Evolutionary conservation across 371 early-diverging fungal genomes (phyloP).

Genomic region (Scutellospora calospora): DNA sequence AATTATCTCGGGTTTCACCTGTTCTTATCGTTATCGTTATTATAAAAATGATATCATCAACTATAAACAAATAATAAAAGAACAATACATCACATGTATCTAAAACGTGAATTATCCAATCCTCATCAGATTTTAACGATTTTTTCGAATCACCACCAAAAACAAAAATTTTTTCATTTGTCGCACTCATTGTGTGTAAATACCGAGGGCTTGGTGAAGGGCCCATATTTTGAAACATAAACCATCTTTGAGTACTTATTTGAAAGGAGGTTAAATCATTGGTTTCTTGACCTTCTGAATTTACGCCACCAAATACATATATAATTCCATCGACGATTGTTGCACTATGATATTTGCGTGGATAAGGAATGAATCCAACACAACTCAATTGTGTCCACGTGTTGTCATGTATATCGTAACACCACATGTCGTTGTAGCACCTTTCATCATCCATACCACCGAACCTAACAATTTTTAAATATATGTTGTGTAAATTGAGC

Average conservation of each 20-base stretch:
- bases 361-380: slow-evolving; percentile 68
- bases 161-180: slow-evolving; percentile 72
- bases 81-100: slow-evolving; percentile 63
- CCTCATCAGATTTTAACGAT: slow-evolving; percentile 60
- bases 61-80: not conserved
- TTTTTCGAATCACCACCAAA: slow-evolving; percentile 69
- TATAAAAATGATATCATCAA: not conserved
- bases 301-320: slow-evolving; percentile 79
- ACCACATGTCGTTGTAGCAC: slow-evolving; percentile 82
- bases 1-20: no score
- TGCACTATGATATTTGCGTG: slow-evolving; percentile 74
- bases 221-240: slow-evolving; percentile 78
- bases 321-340: slow-evolving; percentile 76
- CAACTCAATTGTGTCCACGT: slow-evolving; percentile 70
- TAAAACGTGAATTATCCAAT: slow-evolving; percentile 63
- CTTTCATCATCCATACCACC: slow-evolving; percentile 77
- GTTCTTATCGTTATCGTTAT: no score
- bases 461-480: slow-evolving; percentile 58
- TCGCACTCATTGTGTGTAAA: slow-evolving; percentile 69
- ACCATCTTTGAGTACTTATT: slow-evolving; percentile 74
- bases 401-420: slow-evolving; percentile 64
- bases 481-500: slow-evolving; percentile 3
- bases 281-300: slow-evolving; percentile 64
- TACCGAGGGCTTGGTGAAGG: slow-evolving; percentile 74
- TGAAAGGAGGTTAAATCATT: slow-evolving; percentile 79